Conservation (phyloP, 129 eudicot species). For the Rutidosis leptorrhynchoides region DNA sequence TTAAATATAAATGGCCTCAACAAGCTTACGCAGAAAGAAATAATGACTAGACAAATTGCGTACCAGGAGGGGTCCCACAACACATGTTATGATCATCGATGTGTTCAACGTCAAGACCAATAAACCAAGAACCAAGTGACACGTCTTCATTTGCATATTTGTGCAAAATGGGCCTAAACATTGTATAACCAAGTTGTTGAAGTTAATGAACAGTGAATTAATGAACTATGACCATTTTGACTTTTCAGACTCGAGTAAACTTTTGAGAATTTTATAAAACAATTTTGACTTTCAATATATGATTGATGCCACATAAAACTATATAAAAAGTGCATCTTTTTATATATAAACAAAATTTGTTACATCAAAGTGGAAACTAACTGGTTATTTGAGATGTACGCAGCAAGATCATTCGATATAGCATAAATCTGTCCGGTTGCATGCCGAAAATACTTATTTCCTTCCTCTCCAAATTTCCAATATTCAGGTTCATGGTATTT, state of each 20-base stretch:
- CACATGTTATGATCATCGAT: conserved; percentile 82
- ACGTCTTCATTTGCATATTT: conserved; percentile 82
- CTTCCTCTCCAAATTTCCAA: conserved; percentile 92
- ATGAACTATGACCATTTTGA: conserved; percentile 4
- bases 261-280: conserved; percentile 2
- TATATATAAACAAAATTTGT: neutral
- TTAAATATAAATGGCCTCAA: neutral
- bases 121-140: conserved; percentile 83
- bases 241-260: conserved; percentile 16
- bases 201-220: neutral
- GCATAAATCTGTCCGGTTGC: conserved; percentile 95
- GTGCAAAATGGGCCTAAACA: conserved; percentile 73
- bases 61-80: conserved; percentile 91
- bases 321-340: neutral
- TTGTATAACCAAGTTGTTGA: neutral
- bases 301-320: neutral
- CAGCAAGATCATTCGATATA: conserved; percentile 75
- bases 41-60: neutral
- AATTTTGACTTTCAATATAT: conserved; percentile 1
- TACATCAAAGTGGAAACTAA: conserved; percentile 23
- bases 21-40: neutral
- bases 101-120: conserved; percentile 84
- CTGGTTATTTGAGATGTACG: conserved; percentile 77
- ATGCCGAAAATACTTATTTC: conserved; percentile 77
- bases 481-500: conserved; percentile 85